These are phyloP conservation scores for Harrya chromipes DNA, from an alignment of 768 basidiomycete genomes.

Conservation along the genomic window DNA sequence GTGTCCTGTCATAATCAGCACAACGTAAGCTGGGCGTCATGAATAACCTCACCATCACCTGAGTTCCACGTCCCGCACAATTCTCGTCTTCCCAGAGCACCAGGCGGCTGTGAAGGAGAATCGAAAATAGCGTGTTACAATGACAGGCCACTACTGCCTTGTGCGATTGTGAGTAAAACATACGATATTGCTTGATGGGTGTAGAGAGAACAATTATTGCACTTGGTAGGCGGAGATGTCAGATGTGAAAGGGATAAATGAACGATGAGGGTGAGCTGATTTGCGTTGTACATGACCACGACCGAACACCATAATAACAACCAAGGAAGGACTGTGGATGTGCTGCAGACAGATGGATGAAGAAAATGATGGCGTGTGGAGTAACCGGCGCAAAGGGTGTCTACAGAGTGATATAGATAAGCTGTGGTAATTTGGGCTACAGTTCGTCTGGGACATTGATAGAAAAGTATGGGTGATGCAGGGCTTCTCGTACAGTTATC, in stretches of 20 bases:
- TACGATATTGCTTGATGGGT: slow-evolving; percentile 31
- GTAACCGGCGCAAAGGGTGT: slow-evolving; percentile 27
- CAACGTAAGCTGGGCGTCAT: background rate
- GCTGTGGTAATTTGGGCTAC: slow-evolving; percentile 39
- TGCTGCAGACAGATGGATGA: slow-evolving; percentile 25
- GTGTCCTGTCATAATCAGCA: slow-evolving; percentile 1
- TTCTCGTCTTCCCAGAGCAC: slow-evolving; percentile 10
- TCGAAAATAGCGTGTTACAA: slow-evolving; percentile 21
- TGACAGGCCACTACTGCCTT: slow-evolving; percentile 14
- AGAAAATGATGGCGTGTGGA: slow-evolving; percentile 18
- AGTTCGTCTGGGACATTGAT: slow-evolving; percentile 65
- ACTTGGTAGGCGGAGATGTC: slow-evolving; percentile 25
- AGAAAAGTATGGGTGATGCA: slow-evolving; percentile 84
- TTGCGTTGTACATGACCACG: slow-evolving; percentile 38
- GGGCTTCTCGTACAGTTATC: slow-evolving; percentile 83
- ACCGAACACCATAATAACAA: slow-evolving; percentile 37
- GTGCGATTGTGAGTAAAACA: slow-evolving; percentile 21
- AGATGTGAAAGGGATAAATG: slow-evolving; percentile 17
- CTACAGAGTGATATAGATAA: slow-evolving; percentile 37
- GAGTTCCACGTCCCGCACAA: background rate
- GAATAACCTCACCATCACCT: slow-evolving; percentile 12
- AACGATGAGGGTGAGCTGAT: slow-evolving; percentile 25
- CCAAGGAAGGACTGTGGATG: slow-evolving; percentile 24
- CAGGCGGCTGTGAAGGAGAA: slow-evolving; percentile 10
- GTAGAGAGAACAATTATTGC: slow-evolving; percentile 29